phyloP scores from a whole-genome alignment of 2,329 filamentous ascomycete genomes.

The Elsinoe fawcettii region DNA sequence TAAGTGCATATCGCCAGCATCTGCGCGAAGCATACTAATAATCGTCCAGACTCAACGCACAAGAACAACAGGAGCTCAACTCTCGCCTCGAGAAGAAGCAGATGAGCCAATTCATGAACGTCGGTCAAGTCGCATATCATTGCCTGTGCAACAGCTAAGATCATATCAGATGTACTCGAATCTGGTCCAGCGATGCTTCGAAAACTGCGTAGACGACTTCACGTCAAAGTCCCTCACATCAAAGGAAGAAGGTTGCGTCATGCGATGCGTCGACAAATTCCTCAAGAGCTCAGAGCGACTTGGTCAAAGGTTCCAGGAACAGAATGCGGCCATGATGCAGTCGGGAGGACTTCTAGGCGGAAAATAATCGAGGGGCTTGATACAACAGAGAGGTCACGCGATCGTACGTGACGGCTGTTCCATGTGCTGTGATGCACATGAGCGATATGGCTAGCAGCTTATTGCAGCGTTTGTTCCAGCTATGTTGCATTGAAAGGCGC shows the following conservation, averaged over 20 bases:
- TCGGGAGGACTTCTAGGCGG: conserved; percentile 38
- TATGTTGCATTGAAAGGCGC: not conserved
- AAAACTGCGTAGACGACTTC: conserved; percentile 96
- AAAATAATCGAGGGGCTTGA: conserved; percentile 2
- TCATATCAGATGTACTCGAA: conserved; percentile 57
- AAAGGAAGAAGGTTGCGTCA: conserved; percentile 84
- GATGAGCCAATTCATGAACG: conserved; percentile 97
- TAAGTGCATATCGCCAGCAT: not conserved
- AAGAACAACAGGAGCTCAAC: conserved; percentile 89
- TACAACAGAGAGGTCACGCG: not conserved
- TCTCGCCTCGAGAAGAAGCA: conserved; percentile 94
- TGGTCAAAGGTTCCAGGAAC: conserved; percentile 79
- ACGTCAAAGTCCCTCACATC: conserved; percentile 87
- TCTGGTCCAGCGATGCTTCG: conserved; percentile 84
- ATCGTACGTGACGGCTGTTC: not conserved
- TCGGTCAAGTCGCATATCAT: conserved; percentile 43
- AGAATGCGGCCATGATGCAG: conserved; percentile 61
- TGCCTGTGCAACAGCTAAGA: not conserved
- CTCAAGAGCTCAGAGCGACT: conserved; percentile 86
- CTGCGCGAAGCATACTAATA: not conserved
- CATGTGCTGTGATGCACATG: too few species aligned
- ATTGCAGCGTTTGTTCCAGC: too few species aligned
- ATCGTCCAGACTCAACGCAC: conserved; percentile 54
- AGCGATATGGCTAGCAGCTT: too few species aligned
- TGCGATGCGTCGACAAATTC: conserved; percentile 93